Base-by-base conservation (phyloP, 208 protist genomes). In the Leishmania tarentolae region DNA sequence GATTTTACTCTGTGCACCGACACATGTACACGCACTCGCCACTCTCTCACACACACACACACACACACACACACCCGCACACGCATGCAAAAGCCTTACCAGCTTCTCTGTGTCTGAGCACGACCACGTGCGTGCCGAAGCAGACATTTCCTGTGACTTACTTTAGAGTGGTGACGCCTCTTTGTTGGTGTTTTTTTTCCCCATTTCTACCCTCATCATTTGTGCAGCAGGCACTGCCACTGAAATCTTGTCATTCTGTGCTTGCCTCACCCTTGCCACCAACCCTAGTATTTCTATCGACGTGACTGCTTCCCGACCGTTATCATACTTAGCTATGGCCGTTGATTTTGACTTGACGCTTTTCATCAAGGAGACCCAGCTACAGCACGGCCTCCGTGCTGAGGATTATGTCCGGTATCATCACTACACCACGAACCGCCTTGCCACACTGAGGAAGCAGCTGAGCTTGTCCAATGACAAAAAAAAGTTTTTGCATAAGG, bases 321-420 rank as follows among this genome's bases (percentile, higher is more conserved):
- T 7, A 35, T 50, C n/a, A 15, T 19, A 40, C 31, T 11, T 1
- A 46, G 66, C 53, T 13, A 90, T 90, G 84, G 40, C 75, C 44
- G 87, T 94, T 68, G 89, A 94, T 40, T 93, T 97, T 81, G 87
- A 94, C 76, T 87, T 97, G 66, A 90, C 86, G 13, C 77, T 89
- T 21, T 93, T 94, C 72, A 72, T 97, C 44, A 95, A 97, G 86
- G 92, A 96, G 84, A 94, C 88, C 37, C 94, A 97, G 81, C 86
- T 97, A 65, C 94, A 97, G 88, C 92, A 97, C 79, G 94, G 94
- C 42, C 87, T 97, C 46, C 92, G 94, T 35, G 87, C 88, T 5
- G 91, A 96, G 85, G 91, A 97, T 89, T 95, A 96, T 80, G 87
- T 76, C 44, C 89, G 92, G 52, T 97, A 97, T 76, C 92, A 94